Percentiles rank a stretch among this genome's conserved stretches.
Evolutionary conservation across 257 asterid species (phyloP).

Genomic region (Solanum medicagineum): DNA sequence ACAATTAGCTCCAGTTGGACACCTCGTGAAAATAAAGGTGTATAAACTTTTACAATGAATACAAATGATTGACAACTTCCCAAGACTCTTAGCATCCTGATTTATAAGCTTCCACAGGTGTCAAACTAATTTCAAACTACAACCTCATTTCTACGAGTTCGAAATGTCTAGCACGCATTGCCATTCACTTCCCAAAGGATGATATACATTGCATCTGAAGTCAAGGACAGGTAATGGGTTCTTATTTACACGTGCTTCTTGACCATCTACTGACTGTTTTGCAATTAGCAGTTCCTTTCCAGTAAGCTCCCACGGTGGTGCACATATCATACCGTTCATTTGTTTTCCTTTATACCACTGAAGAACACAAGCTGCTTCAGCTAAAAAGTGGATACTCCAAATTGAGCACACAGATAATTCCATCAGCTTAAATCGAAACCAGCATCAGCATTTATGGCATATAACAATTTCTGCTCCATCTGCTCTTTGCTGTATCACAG

Average conservation of each 20-base stretch:
- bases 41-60: neutral
- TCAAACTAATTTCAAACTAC: neutral
- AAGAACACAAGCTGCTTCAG: neutral
- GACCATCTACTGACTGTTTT: neutral
- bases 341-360: neutral
- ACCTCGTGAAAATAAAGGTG: neutral
- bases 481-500: slow-evolving; percentile 63
- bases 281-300: neutral
- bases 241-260: slow-evolving; percentile 15
- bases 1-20: neutral
- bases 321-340: neutral
- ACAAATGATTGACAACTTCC: neutral
- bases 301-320: neutral
- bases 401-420: neutral
- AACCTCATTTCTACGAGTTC: neutral
- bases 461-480: slow-evolving; percentile 77
- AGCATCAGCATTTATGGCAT: slow-evolving; percentile 85
- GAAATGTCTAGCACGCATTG: neutral
- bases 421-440: slow-evolving; percentile 91
- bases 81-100: neutral
- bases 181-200: slow-evolving; percentile 1
- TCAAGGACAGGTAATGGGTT: neutral
- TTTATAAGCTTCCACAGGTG: neutral
- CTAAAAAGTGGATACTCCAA: neutral
- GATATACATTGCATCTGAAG: slow-evolving; percentile 16